Base-by-base conservation (phyloP, 768 basidiomycete genomes). In the Termitomyces sp. region DNA sequence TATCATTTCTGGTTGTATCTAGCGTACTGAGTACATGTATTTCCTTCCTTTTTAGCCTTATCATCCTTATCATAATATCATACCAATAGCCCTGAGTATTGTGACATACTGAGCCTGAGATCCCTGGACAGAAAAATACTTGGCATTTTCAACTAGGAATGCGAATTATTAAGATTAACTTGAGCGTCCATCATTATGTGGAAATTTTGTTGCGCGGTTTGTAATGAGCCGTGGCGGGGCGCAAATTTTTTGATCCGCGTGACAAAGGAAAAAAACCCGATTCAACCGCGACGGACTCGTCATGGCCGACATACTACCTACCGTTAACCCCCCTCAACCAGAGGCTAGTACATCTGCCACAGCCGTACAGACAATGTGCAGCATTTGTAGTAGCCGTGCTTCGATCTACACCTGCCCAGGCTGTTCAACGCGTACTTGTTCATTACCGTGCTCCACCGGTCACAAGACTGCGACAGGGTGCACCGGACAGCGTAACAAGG, bases 351-450 rank as follows among this genome's bases (percentile, higher is more conserved):
- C 62, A 11, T 62, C 55, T 5, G 22, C 51, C 19, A 19, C 66
- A 21, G 45, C 68, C 35, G 56, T 61, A 32, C 64, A 59, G 50
- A 63, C 62, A 37, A 61, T 70, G 10, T 90, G 87, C 66, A 65
- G 68, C 14, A 65, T 80, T 37, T 89, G 88, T 67, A 71, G 66
- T 45, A 61, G 64, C 19, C 64, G 72, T 38, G 62, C 69, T 43
- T 72, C 84, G 0, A 86, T 77, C 56, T 93, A 93, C 74, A 89
- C 83, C 55, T 93, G 91, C 67, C 91, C 91, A 0, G 77, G 88
- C 42, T 93, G 91, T 68, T 62, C 71, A 2, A 74, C 73, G n/a
- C 79, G 77, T 34, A 88, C 88, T 42, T 93, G 91, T 68, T 93
- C 91, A 1, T 68, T 84, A 3, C 65, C 74, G 0, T 93, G 91